These are phyloP conservation scores for Sporobolomyces pararoseus DNA, from an alignment of 768 basidiomycete genomes.

Conservation along the genomic window DNA sequence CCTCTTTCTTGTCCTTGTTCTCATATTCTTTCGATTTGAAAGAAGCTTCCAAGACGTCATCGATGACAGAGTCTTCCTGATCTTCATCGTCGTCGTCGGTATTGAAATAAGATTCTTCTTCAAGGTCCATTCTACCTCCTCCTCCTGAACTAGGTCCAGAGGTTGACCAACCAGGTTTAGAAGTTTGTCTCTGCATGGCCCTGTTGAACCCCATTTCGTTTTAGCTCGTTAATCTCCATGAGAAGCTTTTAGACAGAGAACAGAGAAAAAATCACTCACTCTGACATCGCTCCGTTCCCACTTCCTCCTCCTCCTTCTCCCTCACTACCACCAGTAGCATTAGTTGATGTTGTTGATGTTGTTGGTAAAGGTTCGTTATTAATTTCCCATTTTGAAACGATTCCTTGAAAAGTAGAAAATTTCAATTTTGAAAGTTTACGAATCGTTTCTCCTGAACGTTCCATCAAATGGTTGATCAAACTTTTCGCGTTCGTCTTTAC, in stretches of 20 bases:
- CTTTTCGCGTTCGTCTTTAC: conserved; percentile 73
- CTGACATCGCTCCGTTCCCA: conserved; percentile 21
- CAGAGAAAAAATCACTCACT: conserved; percentile 3
- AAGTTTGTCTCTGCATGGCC: conserved; percentile 42
- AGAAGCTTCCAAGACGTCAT: too few species aligned
- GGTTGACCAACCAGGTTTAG: conserved; percentile 53
- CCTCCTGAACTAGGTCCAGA: conserved; percentile 52
- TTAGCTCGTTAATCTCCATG: background rate
- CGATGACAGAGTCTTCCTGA: background rate
- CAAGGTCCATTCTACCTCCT: conserved; percentile 49
- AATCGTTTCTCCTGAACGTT: conserved; percentile 64
- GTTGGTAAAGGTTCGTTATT: conserved; percentile 64
- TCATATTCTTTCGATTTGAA: background rate
- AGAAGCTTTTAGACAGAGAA: background rate
- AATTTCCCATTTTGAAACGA: conserved; percentile 83
- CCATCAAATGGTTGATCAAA: conserved; percentile 77
- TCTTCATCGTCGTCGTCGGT: conserved; percentile 66
- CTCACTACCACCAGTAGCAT: too few species aligned
- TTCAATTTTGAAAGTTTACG: conserved; percentile 61
- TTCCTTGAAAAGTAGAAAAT: conserved; percentile 65
- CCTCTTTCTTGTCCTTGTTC: background rate
- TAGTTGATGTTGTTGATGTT: background rate
- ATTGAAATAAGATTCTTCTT: conserved; percentile 94
- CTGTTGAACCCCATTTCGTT: conserved; percentile 2
- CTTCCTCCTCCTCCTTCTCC: conserved; percentile 42